A percentile compares a stretch with the other conserved stretches of the same genome.
These are phyloP conservation scores for Bryoglossum gracile DNA, from an alignment of 495 filamentous ascomycete genomes.

Conservation along the genomic window DNA sequence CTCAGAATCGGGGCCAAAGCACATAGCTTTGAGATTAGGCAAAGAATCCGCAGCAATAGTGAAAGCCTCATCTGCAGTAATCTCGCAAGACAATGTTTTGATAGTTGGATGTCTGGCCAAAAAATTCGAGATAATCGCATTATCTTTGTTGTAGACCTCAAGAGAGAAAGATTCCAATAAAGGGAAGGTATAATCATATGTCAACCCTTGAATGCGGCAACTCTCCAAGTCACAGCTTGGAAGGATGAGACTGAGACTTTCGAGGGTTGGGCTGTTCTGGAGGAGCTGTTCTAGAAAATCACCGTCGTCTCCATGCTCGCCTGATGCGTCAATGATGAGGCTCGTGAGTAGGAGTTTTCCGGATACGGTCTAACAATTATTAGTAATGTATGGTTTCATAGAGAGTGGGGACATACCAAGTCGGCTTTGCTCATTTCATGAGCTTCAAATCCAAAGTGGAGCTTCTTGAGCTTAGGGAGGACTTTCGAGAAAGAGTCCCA, in stretches of 20 bases:
- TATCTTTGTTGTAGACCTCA: neutral
- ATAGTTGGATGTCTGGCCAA: neutral
- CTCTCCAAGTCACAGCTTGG: neutral
- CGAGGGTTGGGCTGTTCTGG: neutral
- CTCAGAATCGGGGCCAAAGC: too few relatives aligned
- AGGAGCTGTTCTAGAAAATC: neutral
- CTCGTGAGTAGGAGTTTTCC: too few relatives aligned
- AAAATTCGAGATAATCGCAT: neutral
- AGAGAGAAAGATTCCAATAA: neutral
- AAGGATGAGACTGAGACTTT: neutral
- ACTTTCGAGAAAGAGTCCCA: too few relatives aligned
- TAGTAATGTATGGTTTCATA: too few relatives aligned
- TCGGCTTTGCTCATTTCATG: too few relatives aligned
- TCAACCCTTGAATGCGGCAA: neutral
- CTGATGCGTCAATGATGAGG: neutral
- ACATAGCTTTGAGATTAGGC: neutral
- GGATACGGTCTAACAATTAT: too few relatives aligned
- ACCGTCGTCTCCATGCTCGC: neutral
- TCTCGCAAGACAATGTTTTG: neutral
- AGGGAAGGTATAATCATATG: neutral
- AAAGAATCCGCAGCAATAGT: neutral
- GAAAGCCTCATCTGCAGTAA: neutral
- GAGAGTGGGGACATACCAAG: too few relatives aligned
- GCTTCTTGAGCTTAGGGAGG: too few relatives aligned
- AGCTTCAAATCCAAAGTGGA: too few relatives aligned